Evolutionary conservation across 2,329 filamentous ascomycete genomes (phyloP), one percentile per base, ranked within the genome.

Genomic region (Diaporthe citrichinensis): DNA sequence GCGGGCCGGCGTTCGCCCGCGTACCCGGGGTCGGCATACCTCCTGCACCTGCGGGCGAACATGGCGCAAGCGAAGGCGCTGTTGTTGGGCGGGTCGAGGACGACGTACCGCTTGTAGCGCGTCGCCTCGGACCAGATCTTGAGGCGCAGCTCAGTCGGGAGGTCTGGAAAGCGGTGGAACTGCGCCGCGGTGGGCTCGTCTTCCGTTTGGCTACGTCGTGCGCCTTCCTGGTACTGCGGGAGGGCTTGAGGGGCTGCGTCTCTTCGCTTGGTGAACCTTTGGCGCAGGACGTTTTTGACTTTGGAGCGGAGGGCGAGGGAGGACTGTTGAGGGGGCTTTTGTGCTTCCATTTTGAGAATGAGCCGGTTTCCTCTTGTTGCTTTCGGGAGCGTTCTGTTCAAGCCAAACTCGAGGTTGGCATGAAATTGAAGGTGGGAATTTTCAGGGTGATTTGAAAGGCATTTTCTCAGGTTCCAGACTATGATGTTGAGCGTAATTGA

Each of bases 91-190:
- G 46, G 49, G 46, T 41, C 5, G 49, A 69, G 49, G 3, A 69
- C 3, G 23, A 69, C 65, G 10, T 69, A 55, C 12, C 65, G 31
- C 23, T 55, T 55, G 34, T 41, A 28, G 7, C 34, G 46, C 12
- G 65, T 31, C 14, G 65, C 65, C 49, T n/a, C 49, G 4, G n/a
- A n/a, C 65, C 65, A 69, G 46, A 69, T 69, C 46, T 23, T 2
- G 31, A 69, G 65, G 46, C 65, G 46, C 23, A 69, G 15, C 49
- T 69, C 65, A 34, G n/a, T 1, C 31, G 65, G 65, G 31, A 69
- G 65, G 15, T 55, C n/a, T 12, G n/a, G 49, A 34, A 69, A 69
- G 46, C 5, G n/a, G 49, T 39, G 49, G 34, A 69, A 69, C n/a
- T 69, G 49, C 15, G 65, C 28, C 31, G 65, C 46, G 46, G 3